phyloP scores from a whole-genome alignment of 2,329 filamentous ascomycete species.

The Sphaerulina populicola region DNA sequence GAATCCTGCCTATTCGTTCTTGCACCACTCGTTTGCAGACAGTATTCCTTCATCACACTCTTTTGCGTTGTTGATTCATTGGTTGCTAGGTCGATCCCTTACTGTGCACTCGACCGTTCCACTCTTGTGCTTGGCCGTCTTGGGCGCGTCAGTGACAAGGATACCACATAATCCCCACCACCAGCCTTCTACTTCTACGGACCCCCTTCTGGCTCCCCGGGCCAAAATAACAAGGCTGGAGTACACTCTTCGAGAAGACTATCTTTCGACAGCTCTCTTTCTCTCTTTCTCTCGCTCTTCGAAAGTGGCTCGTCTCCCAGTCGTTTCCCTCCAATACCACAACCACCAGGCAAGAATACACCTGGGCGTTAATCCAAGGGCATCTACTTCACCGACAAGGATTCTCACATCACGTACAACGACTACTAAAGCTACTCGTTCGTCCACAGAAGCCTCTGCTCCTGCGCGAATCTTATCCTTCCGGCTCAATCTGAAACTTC shows the following conservation, averaged over 20 bases:
- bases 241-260: constrained; percentile 14
- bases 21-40: constrained; percentile 16
- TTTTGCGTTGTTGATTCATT: constrained; percentile 10
- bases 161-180: constrained; percentile 13
- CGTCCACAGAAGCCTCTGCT: not conserved
- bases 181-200: constrained; percentile 10
- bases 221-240: constrained; percentile 19
- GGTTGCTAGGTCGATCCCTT: constrained; percentile 4
- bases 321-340: constrained; percentile 9
- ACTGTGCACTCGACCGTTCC: constrained; percentile 20
- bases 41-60: constrained; percentile 7
- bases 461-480: not conserved
- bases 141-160: constrained; percentile 23
- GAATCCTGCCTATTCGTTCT: constrained; percentile 9
- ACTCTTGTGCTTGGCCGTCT: constrained; percentile 18
- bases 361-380: not conserved
- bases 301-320: constrained; percentile 9
- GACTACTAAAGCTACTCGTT: constrained; percentile 12
- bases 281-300: constrained; percentile 13
- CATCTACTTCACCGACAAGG: not conserved
- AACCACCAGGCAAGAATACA: constrained; percentile 1
- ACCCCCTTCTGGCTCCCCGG: constrained; percentile 11
- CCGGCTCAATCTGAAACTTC: not conserved
- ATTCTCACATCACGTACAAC: constrained; percentile 1
- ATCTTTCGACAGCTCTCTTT: constrained; percentile 9